Conservation (phyloP, 2,329 filamentous ascomycete genomes). For the Talaromyces sp. region DNA sequence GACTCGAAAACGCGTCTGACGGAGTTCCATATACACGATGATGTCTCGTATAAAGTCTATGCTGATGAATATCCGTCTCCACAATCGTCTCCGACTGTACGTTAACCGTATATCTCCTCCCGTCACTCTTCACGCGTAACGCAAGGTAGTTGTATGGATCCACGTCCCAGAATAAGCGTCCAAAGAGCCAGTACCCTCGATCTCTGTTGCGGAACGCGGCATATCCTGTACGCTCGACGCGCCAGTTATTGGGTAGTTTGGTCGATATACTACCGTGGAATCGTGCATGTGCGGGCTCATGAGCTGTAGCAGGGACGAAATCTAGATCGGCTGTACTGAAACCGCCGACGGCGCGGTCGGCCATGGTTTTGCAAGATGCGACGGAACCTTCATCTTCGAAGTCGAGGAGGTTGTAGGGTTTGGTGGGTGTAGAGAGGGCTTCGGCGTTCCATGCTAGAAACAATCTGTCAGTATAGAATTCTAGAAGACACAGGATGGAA, state of each 20-base stretch:
- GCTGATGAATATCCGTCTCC: slow-evolving; percentile 93
- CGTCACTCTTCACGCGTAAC: slow-evolving; percentile 84
- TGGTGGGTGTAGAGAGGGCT: slow-evolving; percentile 37
- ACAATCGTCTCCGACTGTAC: slow-evolving; percentile 92
- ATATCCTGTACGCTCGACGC: slow-evolving; percentile 62
- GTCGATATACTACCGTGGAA: slow-evolving; percentile 90
- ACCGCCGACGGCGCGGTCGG: slow-evolving; percentile 81
- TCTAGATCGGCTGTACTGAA: slow-evolving; percentile 74
- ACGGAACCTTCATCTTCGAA: slow-evolving; percentile 41
- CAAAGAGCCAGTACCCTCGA: slow-evolving; percentile 75
- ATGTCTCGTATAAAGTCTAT: slow-evolving; percentile 65
- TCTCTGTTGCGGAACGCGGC: slow-evolving; percentile 87
- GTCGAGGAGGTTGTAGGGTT: slow-evolving; percentile 42
- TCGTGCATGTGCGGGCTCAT: slow-evolving; percentile 63
- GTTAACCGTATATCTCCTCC: slow-evolving; percentile 90
- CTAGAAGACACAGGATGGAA: background rate
- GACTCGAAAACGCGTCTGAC: slow-evolving; percentile 21
- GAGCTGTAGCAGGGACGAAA: slow-evolving; percentile 52
- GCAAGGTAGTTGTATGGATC: slow-evolving; percentile 87
- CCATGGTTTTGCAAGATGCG: slow-evolving; percentile 68
- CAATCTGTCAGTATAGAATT: background rate
- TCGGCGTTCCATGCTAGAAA: slow-evolving; percentile 44
- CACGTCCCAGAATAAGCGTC: slow-evolving; percentile 81
- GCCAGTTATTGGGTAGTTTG: slow-evolving; percentile 67
- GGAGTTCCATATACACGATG: slow-evolving; percentile 31